Base-by-base conservation (phyloP, 1,139 yeast genomes). In the Kluyveromyces marxianus region DNA sequence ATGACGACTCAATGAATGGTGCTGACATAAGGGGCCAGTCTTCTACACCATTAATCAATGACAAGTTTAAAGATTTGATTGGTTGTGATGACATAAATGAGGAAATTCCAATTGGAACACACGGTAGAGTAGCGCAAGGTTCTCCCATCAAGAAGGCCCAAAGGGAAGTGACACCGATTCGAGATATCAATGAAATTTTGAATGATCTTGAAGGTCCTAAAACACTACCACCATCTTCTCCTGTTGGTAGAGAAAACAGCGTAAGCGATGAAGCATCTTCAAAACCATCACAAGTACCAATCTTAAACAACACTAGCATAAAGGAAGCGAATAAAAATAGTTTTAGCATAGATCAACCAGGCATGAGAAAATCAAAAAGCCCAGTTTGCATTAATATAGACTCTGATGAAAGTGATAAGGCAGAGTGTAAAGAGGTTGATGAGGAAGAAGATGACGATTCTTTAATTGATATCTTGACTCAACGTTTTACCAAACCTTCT, bases 1-100 rank as follows among this genome's bases (percentile, higher is more conserved):
- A 54, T 24, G 53, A 49, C 7, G 51, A 50, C 21, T 44, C 44
- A 24, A 40, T 43, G 3, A 29, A 34, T 2, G 50, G 49, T 3
- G 48, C 42, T 10, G 46, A 36, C 2, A 54, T 50, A 21, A 52
- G 53, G 30, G 57, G 27, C 3, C 43, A 61, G 5, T 58, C 64
- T 10, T 62, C 67, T 1, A 62, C 67, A 2, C 66, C 66, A 6
- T 45, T 58, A 29, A 52, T 59, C 10, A 57, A 62, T 2, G 54
- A 50, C 21, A 51, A 54, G 39, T 54, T 58, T 44, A 58, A 55
- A 43, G 50, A 56, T 26, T 52, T 62, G 2, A 44, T 62, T 2
- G 57, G 50, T 42, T 57, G 60, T 31, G 37, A 46, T 32, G 27
- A 37, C 32, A 21, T 42, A 44, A 37, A 39, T 44, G 25, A 37